Conservation (phyloP, 2,329 filamentous ascomycete species). For the Phyllosticta ampelicida region DNA sequence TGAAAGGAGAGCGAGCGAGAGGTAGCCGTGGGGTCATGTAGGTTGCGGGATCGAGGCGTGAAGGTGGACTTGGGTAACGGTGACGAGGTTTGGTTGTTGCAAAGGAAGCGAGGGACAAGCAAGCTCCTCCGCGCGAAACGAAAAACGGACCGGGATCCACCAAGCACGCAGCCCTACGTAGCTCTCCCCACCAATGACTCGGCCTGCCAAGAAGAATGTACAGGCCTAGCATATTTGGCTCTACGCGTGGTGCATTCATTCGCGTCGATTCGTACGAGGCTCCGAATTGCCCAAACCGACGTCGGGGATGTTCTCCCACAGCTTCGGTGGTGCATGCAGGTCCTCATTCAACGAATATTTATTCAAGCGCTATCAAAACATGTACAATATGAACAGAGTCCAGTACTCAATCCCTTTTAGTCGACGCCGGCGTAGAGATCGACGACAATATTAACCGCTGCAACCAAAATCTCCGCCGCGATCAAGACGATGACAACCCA, state of each 20-base stretch:
- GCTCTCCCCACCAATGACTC: not conserved
- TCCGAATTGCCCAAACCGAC: not conserved
- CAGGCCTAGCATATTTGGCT: not conserved
- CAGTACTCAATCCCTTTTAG: constrained; percentile 19
- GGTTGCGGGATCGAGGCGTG: not conserved
- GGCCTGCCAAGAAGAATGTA: not conserved
- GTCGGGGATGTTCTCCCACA: not conserved
- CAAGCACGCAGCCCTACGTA: constrained; percentile 1
- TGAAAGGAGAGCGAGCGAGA: not conserved
- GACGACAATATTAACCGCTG: constrained; percentile 87
- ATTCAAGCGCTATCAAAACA: constrained; percentile 1
- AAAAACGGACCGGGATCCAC: constrained; percentile 7
- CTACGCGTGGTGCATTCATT: not conserved
- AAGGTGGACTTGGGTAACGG: not conserved
- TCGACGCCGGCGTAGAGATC: constrained; percentile 69
- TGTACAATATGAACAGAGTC: constrained; percentile 1
- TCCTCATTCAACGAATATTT: not conserved
- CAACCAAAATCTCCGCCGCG: constrained; percentile 87
- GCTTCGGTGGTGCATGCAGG: not conserved
- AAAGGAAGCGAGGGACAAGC: not conserved
- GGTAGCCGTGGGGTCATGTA: not conserved
- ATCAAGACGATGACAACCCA: constrained; percentile 82
- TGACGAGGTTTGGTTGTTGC: not conserved
- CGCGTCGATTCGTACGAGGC: not conserved
- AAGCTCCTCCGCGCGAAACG: constrained; percentile 10